Evolutionary conservation across 192 early-diverging fungal genomes (phyloP), one percentile per base, ranked within the genome.

Genomic region (Gaertneriomyces semiglobifer): DNA sequence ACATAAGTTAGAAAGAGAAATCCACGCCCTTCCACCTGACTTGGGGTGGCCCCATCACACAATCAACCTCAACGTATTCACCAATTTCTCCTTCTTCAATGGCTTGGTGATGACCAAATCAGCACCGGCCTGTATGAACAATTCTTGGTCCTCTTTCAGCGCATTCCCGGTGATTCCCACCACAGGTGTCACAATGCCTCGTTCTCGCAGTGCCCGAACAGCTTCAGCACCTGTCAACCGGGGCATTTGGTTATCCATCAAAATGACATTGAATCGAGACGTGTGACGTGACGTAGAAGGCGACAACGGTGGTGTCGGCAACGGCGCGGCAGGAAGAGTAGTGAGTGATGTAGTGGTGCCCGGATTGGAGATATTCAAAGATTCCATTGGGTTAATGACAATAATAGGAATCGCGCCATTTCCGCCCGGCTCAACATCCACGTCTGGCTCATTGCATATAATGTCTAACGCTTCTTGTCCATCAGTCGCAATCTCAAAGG

Each of bases 241-340:
- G 40, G 68, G 68, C 68, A 70, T 70, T 9, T 63, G 52, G 48
- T 70, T 70, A 54, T 70, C 68, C 50, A 70, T 70, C 6, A 70
- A 59, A 11, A 70, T 59, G 53, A 52, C 68, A 44, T 70, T 61
- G 44, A 70, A 70, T 50, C 18, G 48, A n/a, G 48, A n/a, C 18
- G 48, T 50, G 0, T 3, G 48, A 2, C 48, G 48, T 12, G 18
- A 50, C 48, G 48, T 50, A 12, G 48, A 50, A 0, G 48, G 48
- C 18, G 48, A 50, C 11, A 14, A 11, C 12, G 12, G 59, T 60
- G 39, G 20, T 9, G 25, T 12, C 48, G 50, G 47, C 20, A 20
- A 53, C 3, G 62, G 62, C 18, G 20, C 19, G 10, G 55, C 19
- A 4, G 18, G 18, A 18, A 51, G 25, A 33, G 25, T 33, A 33